Base-by-base conservation (phyloP, 169 alveolate species). In the Cryptosporidium andersoni region DNA sequence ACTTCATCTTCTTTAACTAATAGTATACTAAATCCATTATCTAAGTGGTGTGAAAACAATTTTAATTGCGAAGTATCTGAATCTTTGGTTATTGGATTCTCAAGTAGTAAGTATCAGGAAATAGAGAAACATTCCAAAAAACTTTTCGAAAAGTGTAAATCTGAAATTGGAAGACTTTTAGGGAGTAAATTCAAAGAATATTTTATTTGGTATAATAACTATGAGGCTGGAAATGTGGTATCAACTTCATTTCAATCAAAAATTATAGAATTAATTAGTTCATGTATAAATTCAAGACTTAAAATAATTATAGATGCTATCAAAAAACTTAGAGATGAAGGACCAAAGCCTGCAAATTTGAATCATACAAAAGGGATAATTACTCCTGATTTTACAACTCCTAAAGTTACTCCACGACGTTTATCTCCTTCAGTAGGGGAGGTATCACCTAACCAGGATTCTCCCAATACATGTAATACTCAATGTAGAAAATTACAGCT, bases 401-500 rank as follows among this genome's bases (percentile, higher is more conserved):
- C 65, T n/a, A 56, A 74, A n/a, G 6, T 40, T 58, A 48, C 49
- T 36, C 37, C 37, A n/a, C 60, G 74, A 7, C 74, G 63, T 1
- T 34, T 74, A 39, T 9, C 16, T 62, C 60, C 85, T 9, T 68
- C 85, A 7, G 16, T 74, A 12, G 39, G 43, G 25, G 25, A 25
- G 25, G 25, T 25, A 25, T 25, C 25, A 25, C 25, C 25, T 25
- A 25, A 25, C 25, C 25, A 25, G 25, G 25, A 25, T 25, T 47
- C 62, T 45, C 43, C 62, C 16, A 58, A 45, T 16, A 14, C 7
- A 45, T 11, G 67, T 7, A 64, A 64, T 11, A 74, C 85, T 4
- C 66, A 74, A 55, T 74, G 85, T 37, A 74, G 85, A 74, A 74
- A 74, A 60, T 40, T 74, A 45, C 85, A 74, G 48, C 14, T 74